Evolutionary conservation across 176 grass and related monocot species (phyloP).

Genomic region (Zea mays): Zm-B73-REFERENCE-NAM-5.0 NC_050103.1:15724501-15725000

Average conservation of each 20-base stretch:
- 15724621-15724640: background rate
- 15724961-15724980: too few species aligned
- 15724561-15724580: background rate
- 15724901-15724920: too few species aligned
- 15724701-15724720: background rate
- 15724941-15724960: too few species aligned
- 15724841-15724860: background rate
- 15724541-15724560: background rate
- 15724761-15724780: background rate
- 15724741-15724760: background rate
- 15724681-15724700: slow-evolving; percentile 39
- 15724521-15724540: slow-evolving; percentile 32
- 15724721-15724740: slow-evolving; percentile 33
- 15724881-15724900: too few species aligned
- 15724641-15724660: too few species aligned
- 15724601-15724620: background rate
- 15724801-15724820: background rate
- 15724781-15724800: background rate
- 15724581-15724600: background rate
- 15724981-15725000: too few species aligned
- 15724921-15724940: too few species aligned
- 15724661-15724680: background rate
- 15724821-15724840: background rate
- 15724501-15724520: slow-evolving; percentile 19
- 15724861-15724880: too few species aligned